Evolutionary conservation across 805 yeast genomes (phyloP).

Genomic region (Kodamaea laetipori): DNA sequence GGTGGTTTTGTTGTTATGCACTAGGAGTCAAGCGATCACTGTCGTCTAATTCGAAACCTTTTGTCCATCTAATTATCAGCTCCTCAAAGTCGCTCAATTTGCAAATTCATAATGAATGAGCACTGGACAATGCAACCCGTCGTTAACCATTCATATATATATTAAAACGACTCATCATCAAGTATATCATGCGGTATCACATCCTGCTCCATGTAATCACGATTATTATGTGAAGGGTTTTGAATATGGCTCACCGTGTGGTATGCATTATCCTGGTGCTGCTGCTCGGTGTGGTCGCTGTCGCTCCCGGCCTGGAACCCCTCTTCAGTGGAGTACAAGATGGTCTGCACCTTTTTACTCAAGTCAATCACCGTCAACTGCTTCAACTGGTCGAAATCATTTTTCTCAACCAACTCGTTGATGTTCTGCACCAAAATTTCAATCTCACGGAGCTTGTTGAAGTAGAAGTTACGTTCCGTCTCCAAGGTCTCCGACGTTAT

Average conservation of each 20-base stretch:
- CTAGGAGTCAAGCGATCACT: too few relatives aligned
- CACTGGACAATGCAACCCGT: too few relatives aligned
- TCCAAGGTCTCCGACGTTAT: constrained; percentile 66
- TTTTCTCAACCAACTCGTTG: constrained; percentile 23
- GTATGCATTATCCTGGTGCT: background rate
- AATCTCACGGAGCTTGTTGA: constrained; percentile 83
- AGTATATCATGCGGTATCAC: constrained; percentile 10
- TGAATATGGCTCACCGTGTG: constrained; percentile 4
- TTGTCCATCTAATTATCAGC: too few relatives aligned
- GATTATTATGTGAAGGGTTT: constrained; percentile 1
- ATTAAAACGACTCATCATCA: constrained; percentile 11
- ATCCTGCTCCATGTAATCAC: constrained; percentile 7
- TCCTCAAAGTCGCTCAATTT: too few relatives aligned
- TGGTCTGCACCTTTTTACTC: constrained; percentile 64
- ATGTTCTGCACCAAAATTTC: constrained; percentile 73
- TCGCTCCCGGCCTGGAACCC: constrained; percentile 68
- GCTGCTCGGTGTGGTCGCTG: constrained; percentile 14
- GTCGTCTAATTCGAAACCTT: too few relatives aligned
- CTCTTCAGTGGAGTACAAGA: constrained; percentile 78
- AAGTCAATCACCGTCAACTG: constrained; percentile 30
- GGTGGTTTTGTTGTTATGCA: too few relatives aligned
- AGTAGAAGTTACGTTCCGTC: constrained; percentile 87
- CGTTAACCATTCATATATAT: background rate
- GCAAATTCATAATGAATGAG: too few relatives aligned
- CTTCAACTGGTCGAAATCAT: constrained; percentile 45